A percentile compares a stretch with the other conserved stretches of the same genome.
Evolutionary conservation across 2,329 filamentous ascomycete species (phyloP).

Genomic region (Colletotrichum noveboracense): DNA sequence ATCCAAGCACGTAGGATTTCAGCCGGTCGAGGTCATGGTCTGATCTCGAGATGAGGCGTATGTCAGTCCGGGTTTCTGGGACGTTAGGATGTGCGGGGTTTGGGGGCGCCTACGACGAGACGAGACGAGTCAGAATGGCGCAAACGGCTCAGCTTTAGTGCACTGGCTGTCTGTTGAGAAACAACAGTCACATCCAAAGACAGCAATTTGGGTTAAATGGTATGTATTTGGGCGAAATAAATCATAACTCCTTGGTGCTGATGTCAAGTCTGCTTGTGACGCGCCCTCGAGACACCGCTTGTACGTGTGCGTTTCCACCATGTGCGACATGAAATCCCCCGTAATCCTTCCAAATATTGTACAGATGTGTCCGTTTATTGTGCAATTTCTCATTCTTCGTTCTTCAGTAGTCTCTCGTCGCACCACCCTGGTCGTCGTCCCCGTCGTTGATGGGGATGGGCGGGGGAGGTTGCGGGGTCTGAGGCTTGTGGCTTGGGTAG

Average conservation of each 20-base stretch:
- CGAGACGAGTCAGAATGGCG: background rate
- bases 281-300: background rate
- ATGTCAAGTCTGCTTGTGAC: background rate
- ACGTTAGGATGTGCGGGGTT: background rate
- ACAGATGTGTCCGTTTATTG: background rate
- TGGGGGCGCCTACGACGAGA: background rate
- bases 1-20: background rate
- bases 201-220: background rate
- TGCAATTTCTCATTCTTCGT: background rate
- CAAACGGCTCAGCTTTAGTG: background rate
- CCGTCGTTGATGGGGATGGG: constrained; percentile 23
- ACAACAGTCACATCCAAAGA: background rate
- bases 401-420: constrained; percentile 20
- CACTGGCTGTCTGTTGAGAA: background rate
- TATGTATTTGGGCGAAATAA: background rate
- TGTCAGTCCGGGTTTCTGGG: background rate
- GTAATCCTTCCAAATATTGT: background rate
- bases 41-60: background rate
- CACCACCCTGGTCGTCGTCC: constrained; percentile 19
- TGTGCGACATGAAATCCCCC: background rate
- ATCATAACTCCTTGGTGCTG: background rate
- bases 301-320: background rate
- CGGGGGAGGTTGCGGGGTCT: constrained; percentile 23
- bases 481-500: constrained; percentile 21
- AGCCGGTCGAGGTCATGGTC: background rate